Base-by-base conservation (phyloP, 495 filamentous ascomycete species). In the Schizothecium vesticola region DNA sequence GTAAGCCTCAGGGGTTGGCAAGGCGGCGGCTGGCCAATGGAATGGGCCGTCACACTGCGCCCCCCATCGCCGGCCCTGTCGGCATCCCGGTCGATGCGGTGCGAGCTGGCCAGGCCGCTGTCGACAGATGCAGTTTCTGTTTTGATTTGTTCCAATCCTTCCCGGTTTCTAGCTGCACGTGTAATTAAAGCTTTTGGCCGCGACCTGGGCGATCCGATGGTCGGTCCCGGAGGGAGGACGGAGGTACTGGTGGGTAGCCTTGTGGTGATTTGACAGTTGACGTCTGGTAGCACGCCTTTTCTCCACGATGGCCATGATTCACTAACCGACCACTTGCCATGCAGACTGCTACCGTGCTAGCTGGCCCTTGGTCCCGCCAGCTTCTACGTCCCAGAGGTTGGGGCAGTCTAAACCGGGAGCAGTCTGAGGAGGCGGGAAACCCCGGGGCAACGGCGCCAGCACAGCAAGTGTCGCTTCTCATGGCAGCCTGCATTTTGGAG, bases 1-100 rank as follows among this genome's bases (percentile, higher is more conserved):
- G 62, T 64, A 64, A 64, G 62, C 62, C 62, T 64, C 62, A 64
- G 62, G 62, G 62, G 62, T 51, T 55, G 62, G 31, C 62, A 64
- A 64, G 60, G 25, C 25, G 9, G 28, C 26, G 43, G 6, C 28
- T 6, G 65, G 56, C 65, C 56, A 56, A 66, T 66, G 65, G 29
- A 29, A 16, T 22, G 31, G 4, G 43, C 43, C 43, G 43, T 51
- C 43, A 51, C 43, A 51, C 43, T 51, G 43, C 43, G 43, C 43
- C 43, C 43, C 43, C 43, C 43, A 51, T 51, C 43, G 43, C 43
- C 43, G 43, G 43, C 43, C 43, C 31, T 33, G 31, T 33, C 31
- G 31, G 9, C 12, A 33, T 33, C 43, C 43, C 19, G 43, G 43
- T 51, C 43, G 43, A 51, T 19, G 43, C 43, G 43, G 43, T n/a